A percentile compares a stretch with the other conserved stretches of the same genome.
Conservation (phyloP, 331 rosid genomes). For the Quercus tomentella region DNA sequence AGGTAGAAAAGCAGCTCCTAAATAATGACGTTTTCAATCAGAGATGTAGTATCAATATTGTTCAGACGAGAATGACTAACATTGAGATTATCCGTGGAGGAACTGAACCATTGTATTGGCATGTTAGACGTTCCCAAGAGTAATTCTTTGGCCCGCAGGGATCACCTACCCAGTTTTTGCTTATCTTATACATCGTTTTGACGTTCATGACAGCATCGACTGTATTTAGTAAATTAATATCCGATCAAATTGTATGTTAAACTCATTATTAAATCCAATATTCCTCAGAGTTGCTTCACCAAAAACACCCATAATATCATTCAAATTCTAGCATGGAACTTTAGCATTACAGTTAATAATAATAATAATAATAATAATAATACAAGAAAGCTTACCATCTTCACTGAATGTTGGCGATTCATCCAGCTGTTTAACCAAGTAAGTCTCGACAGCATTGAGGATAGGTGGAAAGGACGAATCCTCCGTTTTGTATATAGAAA, state of each 20-base stretch:
- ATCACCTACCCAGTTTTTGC: constrained; percentile 63
- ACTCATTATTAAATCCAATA: not conserved
- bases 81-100: constrained; percentile 47
- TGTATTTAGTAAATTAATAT: constrained; percentile 17
- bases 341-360: not conserved
- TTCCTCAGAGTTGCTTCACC: too few relatives aligned
- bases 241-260: too few relatives aligned
- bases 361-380: not conserved
- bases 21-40: not conserved
- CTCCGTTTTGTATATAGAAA: constrained; percentile 42
- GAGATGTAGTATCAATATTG: not conserved
- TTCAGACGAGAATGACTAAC: constrained; percentile 32
- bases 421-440: constrained; percentile 24
- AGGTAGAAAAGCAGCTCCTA: not conserved
- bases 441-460: constrained; percentile 71
- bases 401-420: constrained; percentile 37
- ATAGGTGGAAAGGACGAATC: constrained; percentile 67
- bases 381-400: constrained; percentile 49
- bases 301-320: too few relatives aligned
- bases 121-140: constrained; percentile 59
- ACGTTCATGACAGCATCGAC: constrained; percentile 49
- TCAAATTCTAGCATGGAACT: constrained; percentile 2
- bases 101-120: constrained; percentile 41
- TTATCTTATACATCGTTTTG: constrained; percentile 34
- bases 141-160: constrained; percentile 67